Conservation (phyloP, 2,329 filamentous ascomycete species). For the Cladorrhinum sp. region DNA sequence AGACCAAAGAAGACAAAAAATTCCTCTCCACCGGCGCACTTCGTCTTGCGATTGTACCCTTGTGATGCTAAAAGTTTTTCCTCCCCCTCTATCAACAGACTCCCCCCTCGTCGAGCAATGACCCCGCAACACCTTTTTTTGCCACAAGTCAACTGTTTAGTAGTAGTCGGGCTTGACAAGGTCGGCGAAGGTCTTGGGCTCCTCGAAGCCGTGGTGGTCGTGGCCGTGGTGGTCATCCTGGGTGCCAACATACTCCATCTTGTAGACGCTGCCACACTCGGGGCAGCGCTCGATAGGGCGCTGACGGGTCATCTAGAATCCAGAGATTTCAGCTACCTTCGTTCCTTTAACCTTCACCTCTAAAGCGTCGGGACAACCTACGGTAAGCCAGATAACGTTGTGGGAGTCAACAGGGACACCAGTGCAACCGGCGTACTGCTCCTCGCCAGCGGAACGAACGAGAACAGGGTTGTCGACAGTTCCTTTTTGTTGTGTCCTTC, state of each 20-base stretch:
- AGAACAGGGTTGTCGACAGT: conserved; percentile 87
- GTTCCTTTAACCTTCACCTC: conserved; percentile 13
- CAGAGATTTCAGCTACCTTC: conserved; percentile 8
- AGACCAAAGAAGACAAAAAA: too few relatives aligned
- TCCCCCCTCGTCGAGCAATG: background rate
- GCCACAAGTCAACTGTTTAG: conserved; percentile 45
- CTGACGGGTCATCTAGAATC: conserved; percentile 70
- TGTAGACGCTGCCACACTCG: conserved; percentile 94
- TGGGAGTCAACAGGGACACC: conserved; percentile 92
- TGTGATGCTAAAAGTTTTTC: conserved; percentile 4
- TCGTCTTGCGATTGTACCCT: background rate
- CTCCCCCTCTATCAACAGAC: conserved; percentile 1
- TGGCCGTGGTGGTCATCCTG: conserved; percentile 56
- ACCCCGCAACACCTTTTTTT: background rate
- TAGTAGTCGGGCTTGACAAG: conserved; percentile 93
- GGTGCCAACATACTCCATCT: conserved; percentile 95
- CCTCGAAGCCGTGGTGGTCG: conserved; percentile 63
- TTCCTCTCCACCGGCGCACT: background rate
- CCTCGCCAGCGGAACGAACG: conserved; percentile 87
- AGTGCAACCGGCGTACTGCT: conserved; percentile 97
- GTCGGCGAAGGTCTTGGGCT: conserved; percentile 96
- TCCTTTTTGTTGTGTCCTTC: conserved; percentile 57
- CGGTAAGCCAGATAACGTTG: conserved; percentile 83
- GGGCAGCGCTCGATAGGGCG: conserved; percentile 92
- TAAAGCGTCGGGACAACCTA: conserved; percentile 48